Base-by-base conservation (phyloP, 371 early-diverging fungal genomes). In the Choanephora cucurbitarum region DNA sequence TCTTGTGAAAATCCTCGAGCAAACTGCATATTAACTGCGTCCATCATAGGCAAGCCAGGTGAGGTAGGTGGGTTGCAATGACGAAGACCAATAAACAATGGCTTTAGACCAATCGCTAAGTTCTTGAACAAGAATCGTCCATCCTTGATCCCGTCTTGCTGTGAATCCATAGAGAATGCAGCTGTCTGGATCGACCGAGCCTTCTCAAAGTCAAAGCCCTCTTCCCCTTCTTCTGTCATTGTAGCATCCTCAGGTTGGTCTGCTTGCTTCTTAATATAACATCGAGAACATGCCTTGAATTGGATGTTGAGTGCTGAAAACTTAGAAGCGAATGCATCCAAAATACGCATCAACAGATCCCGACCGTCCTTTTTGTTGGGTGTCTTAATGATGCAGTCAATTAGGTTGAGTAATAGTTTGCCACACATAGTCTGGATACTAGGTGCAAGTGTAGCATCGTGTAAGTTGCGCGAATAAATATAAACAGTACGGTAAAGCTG, bases 371-470 rank as follows among this genome's bases (percentile, higher is more conserved):
- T 58, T 56, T 79, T 84, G 64, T 89, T 81, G 4, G 82, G 84
- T 22, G 87, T 86, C 56, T 79, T 83, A 44, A 85, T 83, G 51
- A 94, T 89, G 61, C 90, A 87, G 45, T 98, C 98, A 23, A 94
- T 87, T 42, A 97, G 66, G 66, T 94, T 93, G 34, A 95, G 73
- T 18, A 99, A 69, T 17, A 98, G 72, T 60, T 96, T 98, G 48
- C 90, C 91, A 59, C 97, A 96, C 92, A 98, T 94, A 0, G 93
- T 95, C 62, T 97, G 97, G 49, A 97, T 94, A 50, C 89, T 91
- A 0, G 91, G 85, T 24, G 93, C 86, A 40, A 98, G 76, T 11
- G 85, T 83, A n/a, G 86, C 81, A 61, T 99, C 98, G 58, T 96
- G 96, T 41, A 98, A 70, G 63, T 93, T 92, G 24, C 87, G 80